Percentiles rank a stretch among this genome's conserved stretches.
Conservation (phyloP, 768 basidiomycete genomes). For the Collybiopsis confluens region DNA sequence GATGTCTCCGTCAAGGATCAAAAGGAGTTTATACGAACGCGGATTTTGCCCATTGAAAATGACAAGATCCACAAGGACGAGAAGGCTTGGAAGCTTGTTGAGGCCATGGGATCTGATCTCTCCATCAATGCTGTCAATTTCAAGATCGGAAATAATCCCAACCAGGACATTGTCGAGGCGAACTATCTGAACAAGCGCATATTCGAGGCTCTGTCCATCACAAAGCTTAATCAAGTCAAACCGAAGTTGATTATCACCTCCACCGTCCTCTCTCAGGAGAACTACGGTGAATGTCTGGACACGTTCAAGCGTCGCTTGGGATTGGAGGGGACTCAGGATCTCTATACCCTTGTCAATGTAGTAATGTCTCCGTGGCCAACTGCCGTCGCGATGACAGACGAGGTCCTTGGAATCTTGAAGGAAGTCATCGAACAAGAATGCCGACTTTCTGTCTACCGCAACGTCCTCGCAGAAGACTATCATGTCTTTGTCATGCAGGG, state of each 20-base stretch:
- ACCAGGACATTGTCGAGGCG: slow-evolving; percentile 29
- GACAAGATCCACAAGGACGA: slow-evolving; percentile 24
- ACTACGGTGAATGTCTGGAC: slow-evolving; percentile 20
- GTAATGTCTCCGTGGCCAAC: slow-evolving; percentile 39
- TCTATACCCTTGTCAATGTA: slow-evolving; percentile 32
- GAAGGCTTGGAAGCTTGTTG: slow-evolving; percentile 20
- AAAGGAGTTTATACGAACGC: slow-evolving; percentile 27
- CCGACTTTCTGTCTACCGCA: slow-evolving; percentile 28
- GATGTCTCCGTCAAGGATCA: slow-evolving; percentile 18
- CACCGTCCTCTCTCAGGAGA: slow-evolving; percentile 18
- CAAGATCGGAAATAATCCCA: slow-evolving; percentile 21
- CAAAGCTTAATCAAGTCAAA: neutral
- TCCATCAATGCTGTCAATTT: slow-evolving; percentile 42
- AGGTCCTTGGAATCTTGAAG: slow-evolving; percentile 29
- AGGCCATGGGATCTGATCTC: slow-evolving; percentile 35
- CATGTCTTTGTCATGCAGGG: slow-evolving; percentile 37
- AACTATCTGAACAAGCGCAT: slow-evolving; percentile 27
- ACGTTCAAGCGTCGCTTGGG: slow-evolving; percentile 28
- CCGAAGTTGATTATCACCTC: slow-evolving; percentile 13
- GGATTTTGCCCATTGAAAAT: slow-evolving; percentile 25
- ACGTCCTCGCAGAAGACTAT: slow-evolving; percentile 24
- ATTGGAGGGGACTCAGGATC: slow-evolving; percentile 23
- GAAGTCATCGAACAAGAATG: slow-evolving; percentile 28
- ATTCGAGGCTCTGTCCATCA: slow-evolving; percentile 25
- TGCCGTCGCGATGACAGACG: slow-evolving; percentile 20